phyloP scores from a whole-genome alignment of 2,329 filamentous ascomycete genomes.

The Colletotrichum sansevieriae region DNA sequence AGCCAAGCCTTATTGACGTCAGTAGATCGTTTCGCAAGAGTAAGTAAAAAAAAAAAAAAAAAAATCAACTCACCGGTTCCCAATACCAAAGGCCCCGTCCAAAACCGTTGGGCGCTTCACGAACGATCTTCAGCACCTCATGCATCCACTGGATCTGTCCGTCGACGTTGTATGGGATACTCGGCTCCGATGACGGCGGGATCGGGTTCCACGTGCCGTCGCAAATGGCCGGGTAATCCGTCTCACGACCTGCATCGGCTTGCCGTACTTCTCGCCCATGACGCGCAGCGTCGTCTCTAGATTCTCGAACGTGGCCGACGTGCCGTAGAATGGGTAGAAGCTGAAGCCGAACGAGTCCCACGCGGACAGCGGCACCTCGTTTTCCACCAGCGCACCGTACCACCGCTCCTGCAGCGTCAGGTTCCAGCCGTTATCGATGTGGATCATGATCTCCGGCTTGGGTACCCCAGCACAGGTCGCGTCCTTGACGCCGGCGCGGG shows the following conservation, averaged over 20 bases:
- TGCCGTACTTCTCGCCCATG: conserved; percentile 35
- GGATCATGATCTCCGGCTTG: conserved; percentile 41
- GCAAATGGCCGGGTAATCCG: conserved; percentile 38
- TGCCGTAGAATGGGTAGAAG: conserved; percentile 41
- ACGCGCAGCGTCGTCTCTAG: conserved; percentile 16
- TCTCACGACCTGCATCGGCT: conserved; percentile 38
- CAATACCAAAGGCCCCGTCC: conserved; percentile 35
- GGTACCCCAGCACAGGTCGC: conserved; percentile 39
- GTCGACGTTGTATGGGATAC: conserved; percentile 35
- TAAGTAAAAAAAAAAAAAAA: no score
- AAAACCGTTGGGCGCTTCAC: conserved; percentile 27
- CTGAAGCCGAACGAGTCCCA: conserved; percentile 36
- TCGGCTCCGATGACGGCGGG: conserved; percentile 31
- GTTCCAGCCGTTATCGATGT: conserved; percentile 40
- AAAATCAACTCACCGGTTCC: conserved; percentile 14
- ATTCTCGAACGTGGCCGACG: conserved; percentile 36
- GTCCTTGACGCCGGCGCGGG: conserved; percentile 39
- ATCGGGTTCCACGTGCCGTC: conserved; percentile 37
- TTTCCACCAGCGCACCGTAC: conserved; percentile 36
- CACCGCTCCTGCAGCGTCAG: conserved; percentile 37
- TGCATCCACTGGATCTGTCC: conserved; percentile 32
- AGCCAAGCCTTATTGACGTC: conserved; percentile 10
- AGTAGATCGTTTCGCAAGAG: background rate
- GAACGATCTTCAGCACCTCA: conserved; percentile 27
- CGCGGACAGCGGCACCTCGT: conserved; percentile 34